Base-by-base conservation (phyloP, 1,139 yeast species). In the Yamadazyma sp. region DNA sequence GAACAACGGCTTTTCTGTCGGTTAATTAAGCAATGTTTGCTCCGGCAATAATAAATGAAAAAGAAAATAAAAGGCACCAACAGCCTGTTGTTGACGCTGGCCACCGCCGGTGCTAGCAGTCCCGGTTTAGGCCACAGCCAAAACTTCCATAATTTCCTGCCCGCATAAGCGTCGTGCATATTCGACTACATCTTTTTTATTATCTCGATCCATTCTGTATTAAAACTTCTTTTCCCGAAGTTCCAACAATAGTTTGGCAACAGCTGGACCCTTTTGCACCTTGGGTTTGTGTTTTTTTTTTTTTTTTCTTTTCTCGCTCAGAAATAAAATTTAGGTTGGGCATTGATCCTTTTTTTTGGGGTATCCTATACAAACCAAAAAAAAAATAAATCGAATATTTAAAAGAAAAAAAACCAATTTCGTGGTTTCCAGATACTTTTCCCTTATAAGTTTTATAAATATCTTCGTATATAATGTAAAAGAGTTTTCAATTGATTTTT, bases 391-490 rank as follows among this genome's bases (percentile, higher is more conserved):
- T n/a, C n/a, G n/a, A n/a, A n/a, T n/a, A n/a, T n/a, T n/a, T n/a
- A n/a, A 14, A 12, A 12, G 10, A 20, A 22, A 12, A 16, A 28
- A 28, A 28, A 28, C 4, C 8, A 20, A 20, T 20, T 20, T 24
- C 27, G 27, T 24, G 27, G 27, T 24, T 16, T 28, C 31, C 20
- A 6, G 29, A 3, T 5, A 12, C 29, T 28, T 28, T 28, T 17
- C 31, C n/a, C 20, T 16, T 28, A 16, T 16, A 15, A 22, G 17
- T 17, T 33, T 34, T 34, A 34, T 34, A 34, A 34, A 34, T 34
- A 34, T 27, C 37, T 26, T 34, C 37, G 37, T 34, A 34, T 34
- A 34, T 34, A 34, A 27, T 34, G 17, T 3, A 20, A 26, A 33
- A 15, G 22, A 20, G 22, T 15, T 28, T 28, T 6, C 20, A 14